phyloP scores from a whole-genome alignment of 106 monocot species.

The Dactylorhiza incarnata region DNA sequence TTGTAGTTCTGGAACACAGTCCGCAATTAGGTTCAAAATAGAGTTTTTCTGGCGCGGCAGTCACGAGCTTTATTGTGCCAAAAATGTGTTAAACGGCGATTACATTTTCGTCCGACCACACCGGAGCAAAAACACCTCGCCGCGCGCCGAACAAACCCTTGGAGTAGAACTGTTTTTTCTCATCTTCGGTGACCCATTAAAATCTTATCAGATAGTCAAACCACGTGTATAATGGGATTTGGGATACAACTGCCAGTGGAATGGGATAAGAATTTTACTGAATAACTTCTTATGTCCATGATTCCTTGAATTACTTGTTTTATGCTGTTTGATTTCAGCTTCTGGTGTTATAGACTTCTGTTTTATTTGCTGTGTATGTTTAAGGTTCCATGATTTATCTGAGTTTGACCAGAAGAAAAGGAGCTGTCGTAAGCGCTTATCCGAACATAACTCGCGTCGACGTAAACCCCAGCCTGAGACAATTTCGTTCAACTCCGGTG shows the following conservation, averaged over 20 bases:
- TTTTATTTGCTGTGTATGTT: slow-evolving; percentile 3
- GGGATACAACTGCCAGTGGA: not conserved
- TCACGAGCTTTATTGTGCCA: no score
- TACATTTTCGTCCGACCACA: no score
- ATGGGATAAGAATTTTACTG: not conserved
- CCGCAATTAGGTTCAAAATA: no score
- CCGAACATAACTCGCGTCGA: slow-evolving; percentile 75
- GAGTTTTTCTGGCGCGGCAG: no score
- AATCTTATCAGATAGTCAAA: not conserved
- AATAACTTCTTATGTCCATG: not conserved
- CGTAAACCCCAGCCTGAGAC: slow-evolving; percentile 56
- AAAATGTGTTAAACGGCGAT: no score
- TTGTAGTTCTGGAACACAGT: no score
- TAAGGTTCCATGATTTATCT: slow-evolving; percentile 59
- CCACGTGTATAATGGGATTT: not conserved
- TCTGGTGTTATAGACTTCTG: slow-evolving; percentile 3
- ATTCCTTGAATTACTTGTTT: slow-evolving; percentile 1
- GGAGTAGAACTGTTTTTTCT: not conserved
- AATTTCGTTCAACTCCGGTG: slow-evolving; percentile 40
- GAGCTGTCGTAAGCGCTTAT: slow-evolving; percentile 71
- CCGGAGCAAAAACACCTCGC: accelerated
- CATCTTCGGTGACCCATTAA: not conserved
- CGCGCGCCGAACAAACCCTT: no score
- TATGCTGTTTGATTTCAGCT: not conserved
- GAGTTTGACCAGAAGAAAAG: slow-evolving; percentile 85